A percentile compares a stretch with the other conserved stretches of the same genome.
Conservation (phyloP, 2,329 filamentous ascomycete genomes). For the Trichoderma koningiopsis region DNA sequence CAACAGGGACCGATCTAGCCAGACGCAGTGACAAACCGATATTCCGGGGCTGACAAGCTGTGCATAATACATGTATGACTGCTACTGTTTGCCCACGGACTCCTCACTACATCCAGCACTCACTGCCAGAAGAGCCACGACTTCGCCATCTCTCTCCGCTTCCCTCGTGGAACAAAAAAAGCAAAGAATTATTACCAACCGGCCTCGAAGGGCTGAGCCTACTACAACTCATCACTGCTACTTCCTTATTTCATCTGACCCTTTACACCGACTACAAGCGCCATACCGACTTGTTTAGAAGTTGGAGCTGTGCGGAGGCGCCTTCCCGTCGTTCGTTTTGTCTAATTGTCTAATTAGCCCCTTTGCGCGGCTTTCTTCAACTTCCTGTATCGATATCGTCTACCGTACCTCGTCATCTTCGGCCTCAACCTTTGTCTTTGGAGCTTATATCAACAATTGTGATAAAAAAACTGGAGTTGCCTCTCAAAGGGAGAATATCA, state of each 20-base stretch:
- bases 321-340: not conserved
- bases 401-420: not conserved
- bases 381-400: not conserved
- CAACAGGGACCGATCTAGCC: constrained; percentile 12
- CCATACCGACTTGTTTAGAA: not conserved
- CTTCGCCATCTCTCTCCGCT: not conserved
- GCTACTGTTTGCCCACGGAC: constrained; percentile 5
- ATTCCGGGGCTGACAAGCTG: not conserved
- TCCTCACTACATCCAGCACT: constrained; percentile 10
- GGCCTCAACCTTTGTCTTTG: not conserved
- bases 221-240: not conserved
- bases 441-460: not conserved
- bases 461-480: not conserved
- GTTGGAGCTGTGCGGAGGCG: not conserved
- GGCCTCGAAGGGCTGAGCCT: not conserved
- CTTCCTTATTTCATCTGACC: not conserved
- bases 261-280: not conserved
- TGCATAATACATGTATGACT: constrained; percentile 5
- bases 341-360: not conserved
- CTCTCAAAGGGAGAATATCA: not conserved
- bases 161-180: constrained; percentile 6
- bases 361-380: constrained; percentile 4
- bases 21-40: constrained; percentile 14
- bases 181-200: not conserved
- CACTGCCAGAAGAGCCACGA: not conserved